Evolutionary conservation across 78 protist species (phyloP).

Genomic region (Planoprotostelium fungivorum): DNA sequence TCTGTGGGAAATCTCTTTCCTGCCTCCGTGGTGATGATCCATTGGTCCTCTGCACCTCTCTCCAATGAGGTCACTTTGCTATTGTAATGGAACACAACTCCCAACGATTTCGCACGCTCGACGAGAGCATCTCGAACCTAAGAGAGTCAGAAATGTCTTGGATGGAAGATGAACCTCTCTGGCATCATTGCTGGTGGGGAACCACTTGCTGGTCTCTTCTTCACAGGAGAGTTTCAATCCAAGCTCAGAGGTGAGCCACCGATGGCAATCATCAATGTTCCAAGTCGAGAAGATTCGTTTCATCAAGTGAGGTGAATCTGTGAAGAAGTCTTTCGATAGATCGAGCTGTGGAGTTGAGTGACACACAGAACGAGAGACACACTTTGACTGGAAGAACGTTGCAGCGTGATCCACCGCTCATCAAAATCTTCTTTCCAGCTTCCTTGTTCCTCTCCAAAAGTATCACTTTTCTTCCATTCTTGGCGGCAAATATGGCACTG

Average conservation of each 20-base stretch:
- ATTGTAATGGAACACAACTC: background rate
- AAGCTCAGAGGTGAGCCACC: background rate
- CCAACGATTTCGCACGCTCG: background rate
- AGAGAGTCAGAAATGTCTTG: background rate
- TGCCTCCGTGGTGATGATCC: background rate
- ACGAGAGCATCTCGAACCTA: background rate
- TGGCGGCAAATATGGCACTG: background rate
- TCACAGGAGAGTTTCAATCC: slow-evolving; percentile 1
- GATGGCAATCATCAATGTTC: background rate
- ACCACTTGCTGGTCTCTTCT: slow-evolving; percentile 6
- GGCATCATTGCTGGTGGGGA: slow-evolving; percentile 6
- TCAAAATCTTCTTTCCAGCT: slow-evolving; percentile 20
- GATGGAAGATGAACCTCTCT: slow-evolving; percentile 3
- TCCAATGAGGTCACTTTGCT: background rate
- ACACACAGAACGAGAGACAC: background rate
- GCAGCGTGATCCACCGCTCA: slow-evolving; percentile 12
- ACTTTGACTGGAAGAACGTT: background rate
- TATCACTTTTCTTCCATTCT: background rate
- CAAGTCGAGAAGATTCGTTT: background rate
- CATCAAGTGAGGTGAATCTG: background rate
- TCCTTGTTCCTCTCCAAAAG: slow-evolving; percentile 15
- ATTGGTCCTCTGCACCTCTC: background rate
- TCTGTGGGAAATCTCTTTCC: background rate
- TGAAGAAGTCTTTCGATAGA: slow-evolving; percentile 1
- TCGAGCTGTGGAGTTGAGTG: background rate